Evolutionary conservation across 2,329 filamentous ascomycete species (phyloP).

Genomic region (Fusarium sp.): DNA sequence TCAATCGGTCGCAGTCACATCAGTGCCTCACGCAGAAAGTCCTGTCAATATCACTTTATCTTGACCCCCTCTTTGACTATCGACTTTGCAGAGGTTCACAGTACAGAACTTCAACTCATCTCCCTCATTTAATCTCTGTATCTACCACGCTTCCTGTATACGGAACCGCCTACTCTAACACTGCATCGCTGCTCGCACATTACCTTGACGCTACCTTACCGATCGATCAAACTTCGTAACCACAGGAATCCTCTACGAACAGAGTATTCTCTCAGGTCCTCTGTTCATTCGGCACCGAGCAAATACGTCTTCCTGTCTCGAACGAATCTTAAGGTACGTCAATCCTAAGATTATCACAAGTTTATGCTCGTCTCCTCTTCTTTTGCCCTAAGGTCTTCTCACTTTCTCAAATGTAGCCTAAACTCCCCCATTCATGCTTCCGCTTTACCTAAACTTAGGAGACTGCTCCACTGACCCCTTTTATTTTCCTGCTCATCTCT

Average conservation of each 20-base stretch:
- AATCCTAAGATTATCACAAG: not conserved
- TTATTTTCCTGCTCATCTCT: not conserved
- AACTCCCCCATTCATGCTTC: not conserved
- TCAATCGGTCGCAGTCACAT: not conserved
- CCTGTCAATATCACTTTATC: not conserved
- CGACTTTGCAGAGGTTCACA: not conserved
- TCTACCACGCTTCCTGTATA: not conserved
- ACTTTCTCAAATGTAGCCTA: not conserved
- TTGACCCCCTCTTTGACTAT: rapidly evolving
- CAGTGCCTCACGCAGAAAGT: too few species aligned
- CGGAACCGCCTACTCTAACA: too few species aligned
- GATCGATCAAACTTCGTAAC: not conserved
- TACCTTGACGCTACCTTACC: too few species aligned
- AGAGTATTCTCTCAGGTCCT: not conserved
- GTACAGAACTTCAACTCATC: not conserved
- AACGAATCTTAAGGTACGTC: not conserved
- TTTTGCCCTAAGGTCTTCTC: not conserved
- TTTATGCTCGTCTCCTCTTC: not conserved
- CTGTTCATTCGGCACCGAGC: too few species aligned
- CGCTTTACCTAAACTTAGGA: not conserved
- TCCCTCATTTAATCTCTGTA: not conserved
- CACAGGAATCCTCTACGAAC: not conserved
- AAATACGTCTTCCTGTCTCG: too few species aligned
- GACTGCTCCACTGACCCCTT: not conserved
- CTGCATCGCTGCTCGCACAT: not conserved